Percentiles rank a stretch among this genome's conserved stretches.
Conservation (phyloP, 371 early-diverging fungal genomes). For the Mortierella sp. region DNA sequence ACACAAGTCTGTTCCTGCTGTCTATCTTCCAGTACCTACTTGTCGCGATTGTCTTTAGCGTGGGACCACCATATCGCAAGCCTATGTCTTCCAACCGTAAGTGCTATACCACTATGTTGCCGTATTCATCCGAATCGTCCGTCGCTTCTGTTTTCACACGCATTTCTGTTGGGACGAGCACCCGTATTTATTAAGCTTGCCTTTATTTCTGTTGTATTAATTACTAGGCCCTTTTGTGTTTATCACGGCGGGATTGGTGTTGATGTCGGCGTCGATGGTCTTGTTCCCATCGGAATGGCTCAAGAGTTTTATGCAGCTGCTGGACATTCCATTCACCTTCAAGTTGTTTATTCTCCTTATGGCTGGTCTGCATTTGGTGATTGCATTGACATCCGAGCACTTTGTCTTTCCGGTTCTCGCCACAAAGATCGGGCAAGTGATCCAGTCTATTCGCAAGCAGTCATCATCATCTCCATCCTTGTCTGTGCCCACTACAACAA, state of each 20-base stretch:
- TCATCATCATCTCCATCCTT: conserved; percentile 2
- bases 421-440: conserved; percentile 26
- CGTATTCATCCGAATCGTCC: background rate
- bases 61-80: conserved; percentile 95
- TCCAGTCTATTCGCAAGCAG: conserved; percentile 7
- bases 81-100: conserved; percentile 84
- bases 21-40: conserved; percentile 95
- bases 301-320: conserved; percentile 35
- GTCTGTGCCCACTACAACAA: background rate
- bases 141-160: background rate
- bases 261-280: conserved; percentile 34
- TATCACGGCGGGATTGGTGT: conserved; percentile 29
- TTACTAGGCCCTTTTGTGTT: conserved; percentile 50
- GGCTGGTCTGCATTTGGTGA: conserved; percentile 24
- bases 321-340: conserved; percentile 47
- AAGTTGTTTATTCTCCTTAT: conserved; percentile 35
- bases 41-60: conserved; percentile 92
- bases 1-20: conserved; percentile 90
- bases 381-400: conserved; percentile 33
- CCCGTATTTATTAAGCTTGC: background rate
- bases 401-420: conserved; percentile 44
- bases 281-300: conserved; percentile 40
- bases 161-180: background rate
- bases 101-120: background rate
- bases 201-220: background rate